phyloP scores from a whole-genome alignment of 495 filamentous ascomycete species.

The Daldinia grandis region DNA sequence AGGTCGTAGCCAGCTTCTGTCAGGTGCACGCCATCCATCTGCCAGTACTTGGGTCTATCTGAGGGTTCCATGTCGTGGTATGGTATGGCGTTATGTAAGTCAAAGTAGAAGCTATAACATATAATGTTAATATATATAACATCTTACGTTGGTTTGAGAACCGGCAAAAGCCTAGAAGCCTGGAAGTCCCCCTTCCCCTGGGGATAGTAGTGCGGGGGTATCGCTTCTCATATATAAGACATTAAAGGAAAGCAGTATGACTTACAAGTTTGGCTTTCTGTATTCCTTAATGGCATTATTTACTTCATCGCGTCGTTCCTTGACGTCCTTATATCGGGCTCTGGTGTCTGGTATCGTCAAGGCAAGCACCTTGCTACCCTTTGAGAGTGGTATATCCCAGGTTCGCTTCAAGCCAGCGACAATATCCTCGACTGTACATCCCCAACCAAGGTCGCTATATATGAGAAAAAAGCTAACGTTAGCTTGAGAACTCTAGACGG shows the following conservation, averaged over 20 bases:
- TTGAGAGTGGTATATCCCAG: constrained; percentile 58
- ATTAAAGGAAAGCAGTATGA: constrained; percentile 9
- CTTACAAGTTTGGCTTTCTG: constrained; percentile 56
- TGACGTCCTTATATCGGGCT: constrained; percentile 37
- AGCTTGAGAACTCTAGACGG: neutral
- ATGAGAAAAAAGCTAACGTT: neutral
- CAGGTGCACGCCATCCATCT: constrained; percentile 67
- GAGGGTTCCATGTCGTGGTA: constrained; percentile 57
- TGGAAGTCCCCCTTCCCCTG: neutral
- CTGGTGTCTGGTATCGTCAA: constrained; percentile 65
- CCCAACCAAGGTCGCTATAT: constrained; percentile 56
- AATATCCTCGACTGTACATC: constrained; percentile 47
- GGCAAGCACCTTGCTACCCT: constrained; percentile 63
- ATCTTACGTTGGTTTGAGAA: neutral
- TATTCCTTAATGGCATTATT: constrained; percentile 62
- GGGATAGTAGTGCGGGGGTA: neutral
- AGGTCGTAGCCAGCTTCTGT: constrained; percentile 65
- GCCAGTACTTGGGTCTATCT: constrained; percentile 61
- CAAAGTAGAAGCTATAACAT: constrained; percentile 58
- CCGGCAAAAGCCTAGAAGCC: neutral
- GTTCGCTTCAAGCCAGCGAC: constrained; percentile 51
- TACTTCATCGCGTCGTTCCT: constrained; percentile 54
- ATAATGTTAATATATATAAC: neutral
- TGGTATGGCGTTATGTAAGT: constrained; percentile 61
- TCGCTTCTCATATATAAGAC: neutral